A percentile compares a stretch with the other conserved stretches of the same genome.
phyloP scores from a whole-genome alignment of 2,329 filamentous ascomycete species.

The Rhynchosporium agropyri region DNA sequence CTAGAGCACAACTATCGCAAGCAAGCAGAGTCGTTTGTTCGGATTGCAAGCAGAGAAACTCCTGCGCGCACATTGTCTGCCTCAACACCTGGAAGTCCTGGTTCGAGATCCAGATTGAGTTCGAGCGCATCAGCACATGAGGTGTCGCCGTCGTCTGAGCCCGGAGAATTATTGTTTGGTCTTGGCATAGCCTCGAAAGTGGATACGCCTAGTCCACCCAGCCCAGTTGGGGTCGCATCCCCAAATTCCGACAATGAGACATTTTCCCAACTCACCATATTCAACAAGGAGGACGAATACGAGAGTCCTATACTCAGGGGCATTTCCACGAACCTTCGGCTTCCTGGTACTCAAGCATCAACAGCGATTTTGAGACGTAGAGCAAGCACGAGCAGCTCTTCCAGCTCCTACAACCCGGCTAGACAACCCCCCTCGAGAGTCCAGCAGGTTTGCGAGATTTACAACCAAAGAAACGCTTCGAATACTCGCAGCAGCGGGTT shows the following conservation, averaged over 20 bases:
- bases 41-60: constrained; percentile 23
- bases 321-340: not conserved
- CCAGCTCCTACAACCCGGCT: not conserved
- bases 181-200: constrained; percentile 9
- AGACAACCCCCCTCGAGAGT: not conserved
- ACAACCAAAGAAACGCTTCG: not conserved
- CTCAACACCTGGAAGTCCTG: not conserved
- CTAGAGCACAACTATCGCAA: constrained; percentile 35
- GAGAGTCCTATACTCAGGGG: not conserved
- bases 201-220: constrained; percentile 3
- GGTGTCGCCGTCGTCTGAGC: too few species aligned
- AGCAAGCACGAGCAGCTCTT: constrained; percentile 10
- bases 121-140: too few species aligned
- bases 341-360: not conserved
- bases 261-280: constrained; percentile 3
- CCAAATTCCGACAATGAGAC: not conserved
- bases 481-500: constrained; percentile 2
- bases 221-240: not conserved
- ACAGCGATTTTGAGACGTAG: not conserved
- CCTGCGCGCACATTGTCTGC: not conserved
- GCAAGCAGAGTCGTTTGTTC: constrained; percentile 32
- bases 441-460: constrained; percentile 1
- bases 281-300: not conserved
- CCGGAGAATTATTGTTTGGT: not conserved
- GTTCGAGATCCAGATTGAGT: too few species aligned